Conservation (phyloP, 2,329 filamentous ascomycete species). For the Pseudogymnoascus sp. region DNA sequence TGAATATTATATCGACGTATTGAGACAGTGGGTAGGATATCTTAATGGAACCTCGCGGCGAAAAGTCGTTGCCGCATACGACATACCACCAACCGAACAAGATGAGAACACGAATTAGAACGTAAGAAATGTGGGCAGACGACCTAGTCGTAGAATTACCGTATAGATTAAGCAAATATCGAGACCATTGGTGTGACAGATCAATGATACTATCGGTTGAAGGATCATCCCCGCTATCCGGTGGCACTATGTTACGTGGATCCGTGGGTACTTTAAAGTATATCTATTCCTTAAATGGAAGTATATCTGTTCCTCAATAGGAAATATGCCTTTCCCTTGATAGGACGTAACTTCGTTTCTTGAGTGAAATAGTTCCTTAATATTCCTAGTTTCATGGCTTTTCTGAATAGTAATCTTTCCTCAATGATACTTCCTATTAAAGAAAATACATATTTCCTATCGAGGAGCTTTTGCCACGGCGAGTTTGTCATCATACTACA, state of each 20-base stretch:
- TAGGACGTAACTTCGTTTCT: background rate
- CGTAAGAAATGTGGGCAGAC: background rate
- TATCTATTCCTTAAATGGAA: constrained; percentile 5
- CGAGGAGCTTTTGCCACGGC: background rate
- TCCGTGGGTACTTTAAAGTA: background rate
- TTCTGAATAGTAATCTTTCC: background rate
- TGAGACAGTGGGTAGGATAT: background rate
- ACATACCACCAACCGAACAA: background rate
- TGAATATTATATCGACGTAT: background rate
- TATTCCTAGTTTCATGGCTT: too few relatives aligned
- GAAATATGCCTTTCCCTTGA: background rate
- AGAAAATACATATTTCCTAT: background rate
- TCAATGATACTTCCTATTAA: background rate
- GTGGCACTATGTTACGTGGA: background rate
- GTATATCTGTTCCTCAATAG: background rate
- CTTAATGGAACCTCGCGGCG: too few relatives aligned
- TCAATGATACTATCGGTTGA: background rate
- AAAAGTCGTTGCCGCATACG: too few relatives aligned
- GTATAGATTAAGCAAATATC: background rate
- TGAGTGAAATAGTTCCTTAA: background rate
- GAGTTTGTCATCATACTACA: background rate
- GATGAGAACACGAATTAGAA: background rate
- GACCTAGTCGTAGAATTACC: background rate
- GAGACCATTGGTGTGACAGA: background rate
- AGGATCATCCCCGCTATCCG: background rate